Base-by-base conservation (phyloP, 208 protist species). In the Crithidia thermophila region DNA sequence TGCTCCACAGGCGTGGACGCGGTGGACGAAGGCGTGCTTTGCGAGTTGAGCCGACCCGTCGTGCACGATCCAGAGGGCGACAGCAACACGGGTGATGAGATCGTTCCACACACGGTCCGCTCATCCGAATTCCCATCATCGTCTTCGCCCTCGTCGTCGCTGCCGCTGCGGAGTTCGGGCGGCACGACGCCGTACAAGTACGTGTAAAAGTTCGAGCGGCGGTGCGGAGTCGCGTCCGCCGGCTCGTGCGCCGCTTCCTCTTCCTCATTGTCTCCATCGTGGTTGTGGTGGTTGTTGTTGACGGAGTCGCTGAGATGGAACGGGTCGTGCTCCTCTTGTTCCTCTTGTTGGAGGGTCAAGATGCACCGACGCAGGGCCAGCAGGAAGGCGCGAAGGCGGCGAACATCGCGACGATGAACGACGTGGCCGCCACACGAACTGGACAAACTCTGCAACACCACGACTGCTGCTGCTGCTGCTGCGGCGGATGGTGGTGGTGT, bases 381-480 rank as follows among this genome's bases (percentile, higher is more conserved):
- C 6, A 79, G 42, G 16, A 74, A 20, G 1, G 52, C 73, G 16
- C 74, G 23, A 6, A 66, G 21, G 28, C 34, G 46, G n/a, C 74
- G 74, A 4, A 80, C 39, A 52, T 80, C 62, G 20, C 61, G 55
- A 7, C 68, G 74, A 43, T 80, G 74, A 9, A 80, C 10, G 23
- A 36, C 25, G 58, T 66, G 21, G 7, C 55, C 67, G 31, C 18
- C 39, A 8, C 20, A 11, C 7, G 6, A n/a, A 25, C 16, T 31
- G 13, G 2, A 18, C 10, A 52, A 0, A 10, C 13, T 21, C 55
- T 28, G 34, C 39, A 23, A 13, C 23, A 18, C 13, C 30, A 16
- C 18, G 13, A 45, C 34, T 25, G 23, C 1, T 5, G 5, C 11
- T 21, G 40, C 10, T 3, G 4, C 31, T 40, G 2, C 0, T n/a